Evolutionary conservation across 148 eudicot species (phyloP), one percentile per base, ranked within the genome.

Genomic region (Silene conica): DNA sequence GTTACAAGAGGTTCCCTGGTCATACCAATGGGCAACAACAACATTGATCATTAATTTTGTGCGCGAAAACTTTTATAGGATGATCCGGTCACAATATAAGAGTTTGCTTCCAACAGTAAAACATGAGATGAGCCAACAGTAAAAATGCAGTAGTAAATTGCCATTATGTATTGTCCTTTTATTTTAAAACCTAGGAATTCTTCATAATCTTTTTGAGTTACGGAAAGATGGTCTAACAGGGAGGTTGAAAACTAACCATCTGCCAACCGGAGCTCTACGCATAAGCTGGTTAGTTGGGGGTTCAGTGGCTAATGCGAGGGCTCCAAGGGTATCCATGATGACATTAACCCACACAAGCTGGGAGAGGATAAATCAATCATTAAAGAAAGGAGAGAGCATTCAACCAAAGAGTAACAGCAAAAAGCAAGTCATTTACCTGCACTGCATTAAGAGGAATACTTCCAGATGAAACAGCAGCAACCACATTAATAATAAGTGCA

Each of bases 321-420:
- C 98, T 85, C 97, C 98, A 61, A 93, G 85, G 74, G 98, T 93
- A 76, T 93, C 98, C 98, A 93, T 93, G 79, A 93, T 93, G 41
- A 93, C 89, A 81, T 93, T 93, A 16, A 93, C 98, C 98, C 98
- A 93, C 50, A 93, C 84, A 80, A 93, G 98, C 98, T 93, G 84
- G 75, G 73, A 64, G 26, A 34, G 74, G 34, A 66, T 15, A 63
- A 31, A 69, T 15, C 43, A 38, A 38, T n/a, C 23, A 45, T 57
- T 60, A 67, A n/a, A 31, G 57, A 38, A 74, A 13, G 7, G 15
- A 71, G 20, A 9, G 61, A 25, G 19, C 25, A 52, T 14, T 52
- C 15, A 45, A 46, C n/a, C 13, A 63, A 25, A 19, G 67, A 71
- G 20, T 28, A 66, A 48, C 60, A 21, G 18, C 41, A 22, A 12